These are phyloP conservation scores for Russula emetica DNA, from an alignment of 768 basidiomycete species.

Conservation along the genomic window DNA sequence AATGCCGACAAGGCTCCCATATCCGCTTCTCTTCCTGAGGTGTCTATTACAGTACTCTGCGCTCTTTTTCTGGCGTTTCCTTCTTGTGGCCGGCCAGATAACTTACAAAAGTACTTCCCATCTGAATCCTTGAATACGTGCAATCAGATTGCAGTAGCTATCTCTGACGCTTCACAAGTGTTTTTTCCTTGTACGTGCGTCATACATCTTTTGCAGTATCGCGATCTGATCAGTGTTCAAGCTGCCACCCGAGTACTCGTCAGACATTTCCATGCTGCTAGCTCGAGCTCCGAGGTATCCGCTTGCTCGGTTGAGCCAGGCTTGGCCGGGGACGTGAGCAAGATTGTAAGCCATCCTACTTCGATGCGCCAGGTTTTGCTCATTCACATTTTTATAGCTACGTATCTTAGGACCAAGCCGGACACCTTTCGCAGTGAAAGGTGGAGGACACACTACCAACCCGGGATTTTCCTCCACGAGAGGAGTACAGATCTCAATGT, in stretches of 20 bases:
- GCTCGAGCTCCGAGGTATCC: conserved; percentile 2
- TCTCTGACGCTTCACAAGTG: conserved; percentile 5
- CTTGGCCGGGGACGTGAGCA: background rate
- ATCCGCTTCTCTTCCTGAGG: too few relatives aligned
- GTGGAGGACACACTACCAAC: conserved; percentile 29
- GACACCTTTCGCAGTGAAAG: conserved; percentile 25
- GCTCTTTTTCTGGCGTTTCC: background rate
- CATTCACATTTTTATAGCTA: background rate
- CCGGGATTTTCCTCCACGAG: conserved; percentile 31
- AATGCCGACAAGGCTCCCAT: too few relatives aligned
- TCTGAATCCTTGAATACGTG: background rate
- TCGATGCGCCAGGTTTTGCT: background rate
- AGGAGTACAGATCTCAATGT: conserved; percentile 31
- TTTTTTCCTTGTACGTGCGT: background rate
- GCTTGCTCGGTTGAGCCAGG: conserved; percentile 27
- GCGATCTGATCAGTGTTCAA: background rate
- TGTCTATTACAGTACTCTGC: too few relatives aligned
- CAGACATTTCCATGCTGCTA: conserved; percentile 3
- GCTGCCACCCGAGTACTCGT: conserved; percentile 6
- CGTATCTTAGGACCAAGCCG: conserved; percentile 6
- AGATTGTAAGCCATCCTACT: conserved; percentile 3
- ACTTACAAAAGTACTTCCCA: background rate
- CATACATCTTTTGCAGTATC: too few relatives aligned
- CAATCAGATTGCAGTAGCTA: background rate
- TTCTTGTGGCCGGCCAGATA: background rate